Base-by-base conservation (phyloP, 257 asterid genomes). In the Solanum ahanhuiri region DNA sequence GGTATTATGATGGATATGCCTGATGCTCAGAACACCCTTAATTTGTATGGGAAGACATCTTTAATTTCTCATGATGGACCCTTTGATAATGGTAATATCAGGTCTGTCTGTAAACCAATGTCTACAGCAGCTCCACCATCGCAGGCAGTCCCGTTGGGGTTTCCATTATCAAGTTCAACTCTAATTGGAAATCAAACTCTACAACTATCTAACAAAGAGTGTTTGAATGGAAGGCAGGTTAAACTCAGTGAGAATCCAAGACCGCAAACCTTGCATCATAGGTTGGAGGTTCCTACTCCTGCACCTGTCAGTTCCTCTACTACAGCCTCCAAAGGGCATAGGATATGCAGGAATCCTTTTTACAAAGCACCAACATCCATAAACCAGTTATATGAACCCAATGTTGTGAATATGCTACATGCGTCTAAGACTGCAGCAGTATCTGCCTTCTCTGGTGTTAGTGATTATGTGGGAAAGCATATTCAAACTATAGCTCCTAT, bases 161-260 rank as follows among this genome's bases (percentile, higher is more conserved):
- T 87, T 69, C 76, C 87, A 86, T 75, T 88, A 39, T 86, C 86
- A 77, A 90, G 76, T 88, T 87, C 91, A 18, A 86, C 17, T 82
- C 85, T 83, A 77, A 83, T 48, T 69, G 90, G 81, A 67, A 87
- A 83, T 87, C 85, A 76, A 82, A 66, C 86, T 86, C 89, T 89
- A 45, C 39, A 79, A 34, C 43, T 83, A 76, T 73, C 89, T 18
- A 81, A 71, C 75, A 86, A 89, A 82, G 84, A 82, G 23, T 31
- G 33, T 81, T 28, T 54, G 67, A 75, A 86, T 57, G 87, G 81
- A 73, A 82, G 51, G 64, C 81, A 77, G 23, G 83, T 72, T 76
- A 35, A 86, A 77, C 87, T 76, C 88, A 86, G 86, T 57, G 89
- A 86, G 86, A 91, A 82, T 89, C 85, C 87, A 88, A 86, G 83